These are phyloP conservation scores for Naegleria gruberi DNA, from an alignment of 208 protist species.

Conservation along the genomic window DNA sequence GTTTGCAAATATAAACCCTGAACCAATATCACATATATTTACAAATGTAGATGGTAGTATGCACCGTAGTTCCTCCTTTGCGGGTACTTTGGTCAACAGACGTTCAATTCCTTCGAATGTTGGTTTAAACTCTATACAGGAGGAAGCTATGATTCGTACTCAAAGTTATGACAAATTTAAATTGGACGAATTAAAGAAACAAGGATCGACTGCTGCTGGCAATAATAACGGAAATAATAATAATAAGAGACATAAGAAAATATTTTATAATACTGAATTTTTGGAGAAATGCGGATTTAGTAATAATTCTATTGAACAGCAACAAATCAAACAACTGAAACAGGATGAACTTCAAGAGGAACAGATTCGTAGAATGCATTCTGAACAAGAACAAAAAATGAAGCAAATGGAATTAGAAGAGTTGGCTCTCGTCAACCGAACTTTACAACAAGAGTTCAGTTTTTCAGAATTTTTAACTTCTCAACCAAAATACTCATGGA, in stretches of 20 bases:
- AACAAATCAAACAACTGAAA: neutral
- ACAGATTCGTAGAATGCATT: neutral
- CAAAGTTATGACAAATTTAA: neutral
- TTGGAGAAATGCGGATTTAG: neutral
- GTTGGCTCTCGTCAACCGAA: neutral
- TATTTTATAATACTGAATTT: conserved; percentile 1
- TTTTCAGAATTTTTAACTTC: neutral
- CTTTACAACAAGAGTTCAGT: neutral
- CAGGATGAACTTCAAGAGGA: neutral
- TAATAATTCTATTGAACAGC: neutral
- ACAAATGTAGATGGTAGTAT: neutral
- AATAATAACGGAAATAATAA: neutral
- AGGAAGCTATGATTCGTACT: neutral
- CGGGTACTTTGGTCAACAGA: neutral
- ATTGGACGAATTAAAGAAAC: neutral
- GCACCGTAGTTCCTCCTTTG: neutral
- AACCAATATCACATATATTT: neutral
- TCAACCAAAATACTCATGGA: neutral
- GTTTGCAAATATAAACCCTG: neutral
- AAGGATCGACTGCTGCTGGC: no score
- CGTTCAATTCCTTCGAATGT: neutral
- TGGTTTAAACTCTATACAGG: neutral
- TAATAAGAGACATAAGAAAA: neutral
- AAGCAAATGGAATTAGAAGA: neutral
- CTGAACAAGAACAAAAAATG: neutral